Conservation (phyloP, 2,329 filamentous ascomycete species). For the Aulographum hederae region DNA sequence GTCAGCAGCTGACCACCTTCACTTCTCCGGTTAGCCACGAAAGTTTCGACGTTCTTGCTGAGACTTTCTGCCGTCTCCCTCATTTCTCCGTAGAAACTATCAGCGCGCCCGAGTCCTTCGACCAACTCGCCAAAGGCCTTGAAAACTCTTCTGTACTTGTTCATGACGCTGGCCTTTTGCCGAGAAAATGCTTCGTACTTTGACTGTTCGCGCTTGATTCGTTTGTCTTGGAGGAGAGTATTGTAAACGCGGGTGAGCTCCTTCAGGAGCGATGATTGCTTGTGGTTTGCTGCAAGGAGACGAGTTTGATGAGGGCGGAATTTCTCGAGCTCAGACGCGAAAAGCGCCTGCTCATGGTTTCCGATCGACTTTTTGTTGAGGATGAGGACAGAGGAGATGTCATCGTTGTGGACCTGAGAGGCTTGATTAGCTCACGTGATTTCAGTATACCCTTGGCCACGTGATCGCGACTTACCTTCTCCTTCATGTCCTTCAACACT, state of each 20-base stretch:
- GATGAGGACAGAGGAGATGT: conserved; percentile 93
- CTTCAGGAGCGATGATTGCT: conserved; percentile 86
- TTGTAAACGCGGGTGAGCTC: conserved; percentile 81
- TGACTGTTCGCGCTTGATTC: conserved; percentile 81
- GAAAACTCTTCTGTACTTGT: conserved; percentile 77
- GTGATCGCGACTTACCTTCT: conserved; percentile 52
- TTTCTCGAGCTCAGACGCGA: conserved; percentile 94
- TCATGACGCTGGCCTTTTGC: conserved; percentile 63
- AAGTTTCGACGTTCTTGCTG: conserved; percentile 89
- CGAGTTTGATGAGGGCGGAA: conserved; percentile 86
- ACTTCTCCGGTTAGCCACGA: conserved; percentile 82
- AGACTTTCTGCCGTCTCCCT: conserved; percentile 81
- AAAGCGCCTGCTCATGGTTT: conserved; percentile 80
- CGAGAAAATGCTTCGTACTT: conserved; percentile 83
- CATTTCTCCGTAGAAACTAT: conserved; percentile 92
- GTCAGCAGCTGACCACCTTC: conserved; percentile 81
- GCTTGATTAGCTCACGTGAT: not conserved
- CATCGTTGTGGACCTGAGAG: conserved; percentile 71
- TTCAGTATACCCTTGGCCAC: too few species aligned
- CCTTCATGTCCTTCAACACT: conserved; percentile 89
- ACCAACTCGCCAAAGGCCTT: conserved; percentile 84
- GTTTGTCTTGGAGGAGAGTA: conserved; percentile 76
- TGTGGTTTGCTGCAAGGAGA: conserved; percentile 83
- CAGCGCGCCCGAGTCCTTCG: conserved; percentile 70
- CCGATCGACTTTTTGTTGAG: conserved; percentile 94